Base-by-base conservation (phyloP, 495 filamentous ascomycete genomes). In the Annulohypoxylon stygium region DNA sequence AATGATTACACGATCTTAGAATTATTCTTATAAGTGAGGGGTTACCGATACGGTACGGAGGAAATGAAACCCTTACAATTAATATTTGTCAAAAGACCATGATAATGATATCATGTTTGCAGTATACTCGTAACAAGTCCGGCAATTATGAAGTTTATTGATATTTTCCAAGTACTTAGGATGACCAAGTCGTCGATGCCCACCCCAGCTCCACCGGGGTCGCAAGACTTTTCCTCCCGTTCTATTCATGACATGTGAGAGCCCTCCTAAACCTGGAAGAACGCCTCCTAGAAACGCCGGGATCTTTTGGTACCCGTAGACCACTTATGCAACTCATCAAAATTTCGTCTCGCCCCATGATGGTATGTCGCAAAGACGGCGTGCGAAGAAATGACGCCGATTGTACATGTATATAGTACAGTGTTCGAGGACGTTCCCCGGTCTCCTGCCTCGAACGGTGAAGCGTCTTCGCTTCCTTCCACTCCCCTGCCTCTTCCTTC, bases 321-420 rank as follows among this genome's bases (percentile, higher is more conserved):
- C 48, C 72, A 14, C 20, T 61, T 55, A 61, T 69, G 51, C 71
- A 62, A 67, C 51, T 62, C 67, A 55, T 68, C 45, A 54, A 39
- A 39, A 67, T 65, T 25, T 61, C 33, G n/a, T 48, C 57, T 30
- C 37, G 12, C 30, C 23, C 39, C 43, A 36, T 43, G 36, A 43
- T 37, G 11, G 11, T n/a, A 60, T 41, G 57, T 26, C 20, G 53
- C 41, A 30, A 63, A 67, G 57, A 60, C 57, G 61, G 53, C 47
- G 34, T 39, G 30, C 4, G 57, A 30, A 50, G 26, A 51, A 54
- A 55, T 23, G 41, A 67, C 65, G 62, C 43, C 65, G 55, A 55
- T 72, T 57, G 65, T 75, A 75, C 73, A 75, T 55, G 36, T 60
- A 60, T 60, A 76, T 75, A 26, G 63, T 75, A 75, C 73, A 75